A percentile compares a stretch with the other conserved stretches of the same genome.
phyloP scores from a whole-genome alignment of 768 basidiomycete genomes.

The Xanthoconium stramineum region DNA sequence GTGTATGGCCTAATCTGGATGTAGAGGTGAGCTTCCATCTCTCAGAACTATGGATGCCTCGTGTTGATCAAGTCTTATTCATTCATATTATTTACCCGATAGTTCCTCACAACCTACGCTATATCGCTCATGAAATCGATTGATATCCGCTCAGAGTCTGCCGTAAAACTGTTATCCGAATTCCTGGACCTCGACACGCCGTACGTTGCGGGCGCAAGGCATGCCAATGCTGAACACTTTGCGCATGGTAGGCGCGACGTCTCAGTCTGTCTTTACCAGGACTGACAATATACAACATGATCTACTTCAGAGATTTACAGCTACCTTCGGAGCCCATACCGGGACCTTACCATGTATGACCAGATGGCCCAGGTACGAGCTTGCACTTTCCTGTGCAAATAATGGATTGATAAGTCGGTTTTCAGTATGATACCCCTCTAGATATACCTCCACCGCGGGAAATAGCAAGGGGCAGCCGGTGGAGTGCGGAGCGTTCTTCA shows the following conservation, averaged over 20 bases:
- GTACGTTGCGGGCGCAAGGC: slow-evolving; percentile 53
- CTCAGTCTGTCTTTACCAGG: not conserved
- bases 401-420: slow-evolving; percentile 6
- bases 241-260: slow-evolving; percentile 68
- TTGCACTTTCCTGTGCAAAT: not conserved
- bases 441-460: slow-evolving; percentile 37
- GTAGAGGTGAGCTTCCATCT: slow-evolving; percentile 60
- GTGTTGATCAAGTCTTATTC: slow-evolving; percentile 6
- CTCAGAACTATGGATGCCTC: not conserved
- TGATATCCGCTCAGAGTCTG: slow-evolving; percentile 87
- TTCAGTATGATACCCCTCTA: slow-evolving; percentile 57
- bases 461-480: slow-evolving; percentile 23
- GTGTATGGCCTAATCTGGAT: slow-evolving; percentile 86
- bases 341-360: slow-evolving; percentile 82
- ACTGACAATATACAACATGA: not conserved
- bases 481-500: slow-evolving; percentile 24
- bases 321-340: slow-evolving; percentile 85
- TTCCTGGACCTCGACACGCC: slow-evolving; percentile 79
- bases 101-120: slow-evolving; percentile 90
- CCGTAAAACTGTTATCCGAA: slow-evolving; percentile 79
- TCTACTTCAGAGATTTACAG: slow-evolving; percentile 70
- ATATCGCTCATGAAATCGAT: slow-evolving; percentile 89
- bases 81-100: slow-evolving; percentile 14
- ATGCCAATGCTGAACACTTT: slow-evolving; percentile 86
- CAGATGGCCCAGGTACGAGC: slow-evolving; percentile 68